These are phyloP conservation scores for Podaxis sp. DNA, from an alignment of 768 basidiomycete genomes.

Conservation along the genomic window DNA sequence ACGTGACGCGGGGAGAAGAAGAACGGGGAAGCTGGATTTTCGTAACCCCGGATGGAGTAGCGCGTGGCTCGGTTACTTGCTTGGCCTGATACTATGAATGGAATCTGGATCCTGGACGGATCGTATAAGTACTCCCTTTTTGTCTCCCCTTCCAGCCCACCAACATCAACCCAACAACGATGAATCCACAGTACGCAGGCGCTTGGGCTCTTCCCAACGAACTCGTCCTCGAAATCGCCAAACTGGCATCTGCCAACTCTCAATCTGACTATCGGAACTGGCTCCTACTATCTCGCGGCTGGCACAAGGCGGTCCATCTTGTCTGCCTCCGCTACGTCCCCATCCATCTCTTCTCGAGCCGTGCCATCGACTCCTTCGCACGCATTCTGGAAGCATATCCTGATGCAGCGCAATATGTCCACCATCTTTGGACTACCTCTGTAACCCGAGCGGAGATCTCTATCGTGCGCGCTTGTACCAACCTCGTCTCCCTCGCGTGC, in stretches of 20 bases:
- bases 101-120: background rate
- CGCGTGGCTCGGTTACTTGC: conserved; percentile 6
- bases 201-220: conserved; percentile 15
- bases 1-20: conserved; percentile 1
- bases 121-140: conserved; percentile 1
- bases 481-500: conserved; percentile 12
- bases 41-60: conserved; percentile 4
- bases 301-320: conserved; percentile 4
- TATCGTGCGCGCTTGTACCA: conserved; percentile 14
- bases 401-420: background rate
- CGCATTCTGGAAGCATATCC: background rate
- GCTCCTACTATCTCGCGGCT: conserved; percentile 11
- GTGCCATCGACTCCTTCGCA: conserved; percentile 1
- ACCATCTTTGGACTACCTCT: conserved; percentile 14
- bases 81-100: background rate
- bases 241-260: conserved; percentile 5
- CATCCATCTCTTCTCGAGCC: conserved; percentile 10
- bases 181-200: background rate
- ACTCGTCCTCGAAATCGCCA: conserved; percentile 13
- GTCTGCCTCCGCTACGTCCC: conserved; percentile 13
- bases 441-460: conserved; percentile 2
- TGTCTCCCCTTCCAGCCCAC: too few relatives aligned
- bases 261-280: conserved; percentile 9
- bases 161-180: background rate
- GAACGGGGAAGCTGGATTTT: conserved; percentile 1